phyloP scores from a whole-genome alignment of 805 yeast genomes.

The Ogataea methanolica region DNA sequence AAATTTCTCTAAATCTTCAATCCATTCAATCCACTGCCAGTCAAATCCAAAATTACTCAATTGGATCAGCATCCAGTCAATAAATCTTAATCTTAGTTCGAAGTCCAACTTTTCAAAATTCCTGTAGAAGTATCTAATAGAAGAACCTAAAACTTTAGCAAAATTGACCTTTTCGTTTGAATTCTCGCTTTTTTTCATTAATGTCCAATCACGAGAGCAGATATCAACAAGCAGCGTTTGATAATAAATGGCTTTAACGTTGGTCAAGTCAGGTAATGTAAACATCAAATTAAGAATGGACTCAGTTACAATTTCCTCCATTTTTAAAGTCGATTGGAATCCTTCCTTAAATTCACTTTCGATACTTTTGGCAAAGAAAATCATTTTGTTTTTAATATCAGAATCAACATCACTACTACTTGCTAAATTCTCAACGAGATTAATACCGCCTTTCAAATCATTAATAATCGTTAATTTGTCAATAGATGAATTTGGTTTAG shows the following conservation, averaged over 20 bases:
- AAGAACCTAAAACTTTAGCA: conserved; percentile 94
- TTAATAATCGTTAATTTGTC: conserved; percentile 52
- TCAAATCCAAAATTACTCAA: conserved; percentile 90
- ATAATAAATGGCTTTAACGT: conserved; percentile 65
- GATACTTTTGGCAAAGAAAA: conserved; percentile 32
- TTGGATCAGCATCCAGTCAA: conserved; percentile 92
- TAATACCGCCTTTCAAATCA: conserved; percentile 38
- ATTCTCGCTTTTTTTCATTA: conserved; percentile 14
- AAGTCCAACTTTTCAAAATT: conserved; percentile 65
- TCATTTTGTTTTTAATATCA: conserved; percentile 22
- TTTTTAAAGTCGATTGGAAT: conserved; percentile 69
- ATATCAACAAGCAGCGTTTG: conserved; percentile 82
- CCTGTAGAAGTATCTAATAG: conserved; percentile 75
- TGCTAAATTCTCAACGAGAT: conserved; percentile 25
- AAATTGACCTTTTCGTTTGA: conserved; percentile 42
- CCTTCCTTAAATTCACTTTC: conserved; percentile 36
- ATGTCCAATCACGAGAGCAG: conserved; percentile 72
- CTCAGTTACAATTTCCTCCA: conserved; percentile 87
- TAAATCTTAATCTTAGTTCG: conserved; percentile 65
- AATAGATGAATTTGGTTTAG: conserved; percentile 70
- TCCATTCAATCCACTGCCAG: conserved; percentile 99
- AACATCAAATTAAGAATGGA: conserved; percentile 73
- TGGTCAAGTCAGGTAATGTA: conserved; percentile 62
- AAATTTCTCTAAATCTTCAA: conserved; percentile 43
- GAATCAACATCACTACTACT: conserved; percentile 25